Percentiles rank a stretch among this genome's conserved stretches.
Evolutionary conservation across 164 flowering plant species (phyloP).

Genomic region (Vitis amurensis): DNA sequence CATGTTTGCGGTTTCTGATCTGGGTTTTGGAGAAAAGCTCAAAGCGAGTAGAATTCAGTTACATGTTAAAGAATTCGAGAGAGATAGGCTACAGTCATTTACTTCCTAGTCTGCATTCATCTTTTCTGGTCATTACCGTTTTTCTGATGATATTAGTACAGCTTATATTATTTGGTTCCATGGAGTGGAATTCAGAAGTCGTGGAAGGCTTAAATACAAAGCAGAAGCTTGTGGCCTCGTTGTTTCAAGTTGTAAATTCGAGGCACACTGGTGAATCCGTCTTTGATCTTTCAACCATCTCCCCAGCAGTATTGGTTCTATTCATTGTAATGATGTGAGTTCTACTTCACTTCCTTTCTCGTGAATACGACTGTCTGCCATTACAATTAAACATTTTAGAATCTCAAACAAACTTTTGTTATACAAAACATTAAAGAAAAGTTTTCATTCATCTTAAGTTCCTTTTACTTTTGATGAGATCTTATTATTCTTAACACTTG

Average conservation of each 20-base stretch:
- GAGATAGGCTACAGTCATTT: slow-evolving; percentile 45
- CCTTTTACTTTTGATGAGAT: no score
- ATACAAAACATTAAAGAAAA: no score
- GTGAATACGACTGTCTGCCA: not conserved
- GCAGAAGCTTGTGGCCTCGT: slow-evolving; percentile 46
- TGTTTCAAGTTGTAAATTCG: slow-evolving; percentile 56
- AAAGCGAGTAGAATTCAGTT: slow-evolving; percentile 25
- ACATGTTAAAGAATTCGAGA: slow-evolving; percentile 34
- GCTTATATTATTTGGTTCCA: slow-evolving; percentile 36
- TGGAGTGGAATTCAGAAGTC: slow-evolving; percentile 68
- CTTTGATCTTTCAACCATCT: slow-evolving; percentile 51
- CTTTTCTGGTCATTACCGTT: slow-evolving; percentile 32
- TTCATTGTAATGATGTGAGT: slow-evolving; percentile 80
- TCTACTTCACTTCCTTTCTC: no score
- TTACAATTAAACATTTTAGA: no score
- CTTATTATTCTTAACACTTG: no score
- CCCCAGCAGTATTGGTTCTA: slow-evolving; percentile 56
- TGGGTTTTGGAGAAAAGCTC: slow-evolving; percentile 35
- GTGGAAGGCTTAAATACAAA: slow-evolving; percentile 45
- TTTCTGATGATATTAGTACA: slow-evolving; percentile 47
- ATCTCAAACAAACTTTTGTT: no score
- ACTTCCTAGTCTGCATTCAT: slow-evolving; percentile 34
- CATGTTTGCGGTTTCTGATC: slow-evolving; percentile 34
- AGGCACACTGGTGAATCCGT: slow-evolving; percentile 70
- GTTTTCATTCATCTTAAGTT: no score